A percentile compares a stretch with the other conserved stretches of the same genome.
phyloP scores from a whole-genome alignment of 108 stramenopile genomes.

The Nannochloropsis oceanica region DNA sequence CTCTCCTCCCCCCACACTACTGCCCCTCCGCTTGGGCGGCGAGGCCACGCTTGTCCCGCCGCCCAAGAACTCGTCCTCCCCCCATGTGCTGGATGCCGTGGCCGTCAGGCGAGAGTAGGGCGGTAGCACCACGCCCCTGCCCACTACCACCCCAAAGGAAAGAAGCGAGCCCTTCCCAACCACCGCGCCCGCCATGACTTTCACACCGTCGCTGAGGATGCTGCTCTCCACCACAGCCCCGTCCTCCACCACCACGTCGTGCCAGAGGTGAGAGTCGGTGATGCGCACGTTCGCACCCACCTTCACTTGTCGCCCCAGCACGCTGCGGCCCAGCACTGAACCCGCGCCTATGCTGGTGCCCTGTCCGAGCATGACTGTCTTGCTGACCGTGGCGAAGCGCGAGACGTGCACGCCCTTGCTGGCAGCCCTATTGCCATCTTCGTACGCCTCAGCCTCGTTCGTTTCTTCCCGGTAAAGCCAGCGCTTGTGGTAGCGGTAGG shows the following conservation, averaged over 20 bases:
- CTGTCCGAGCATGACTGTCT: conserved; percentile 44
- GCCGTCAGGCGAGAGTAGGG: conserved; percentile 68
- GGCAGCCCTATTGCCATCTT: too few species aligned
- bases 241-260: conserved; percentile 49
- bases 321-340: conserved; percentile 27
- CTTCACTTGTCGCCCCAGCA: conserved; percentile 56
- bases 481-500: background rate
- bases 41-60: background rate
- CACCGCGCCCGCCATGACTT: conserved; percentile 50
- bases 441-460: background rate
- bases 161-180: conserved; percentile 68
- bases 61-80: background rate
- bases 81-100: background rate
- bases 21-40: background rate
- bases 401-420: background rate
- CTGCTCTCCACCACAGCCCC: conserved; percentile 50
- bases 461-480: background rate
- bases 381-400: conserved; percentile 46
- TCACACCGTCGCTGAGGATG: conserved; percentile 53
- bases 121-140: conserved; percentile 49
- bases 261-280: conserved; percentile 64
- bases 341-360: conserved; percentile 21
- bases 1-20: background rate
- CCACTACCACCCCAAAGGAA: conserved; percentile 67
- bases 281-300: conserved; percentile 32